Evolutionary conservation across 352 stramenopile species (phyloP), one percentile per base, ranked within the genome.

Genomic region (Globisporangium barbulae): DNA sequence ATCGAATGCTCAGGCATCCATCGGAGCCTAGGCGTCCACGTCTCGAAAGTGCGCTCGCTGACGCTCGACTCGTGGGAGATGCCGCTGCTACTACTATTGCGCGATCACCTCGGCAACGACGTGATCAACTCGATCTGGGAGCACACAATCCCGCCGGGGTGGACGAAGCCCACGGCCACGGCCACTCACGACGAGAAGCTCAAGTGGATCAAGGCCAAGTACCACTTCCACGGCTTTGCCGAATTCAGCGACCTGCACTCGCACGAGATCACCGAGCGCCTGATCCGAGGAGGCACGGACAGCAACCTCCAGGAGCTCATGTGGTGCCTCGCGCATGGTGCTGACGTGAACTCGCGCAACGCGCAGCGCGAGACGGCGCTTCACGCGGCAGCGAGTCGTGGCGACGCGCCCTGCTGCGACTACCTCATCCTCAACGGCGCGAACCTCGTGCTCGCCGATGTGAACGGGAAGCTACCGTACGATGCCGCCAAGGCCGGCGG

Each of bases 1-100:
- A 98, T 99, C 67, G 89, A 98, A 69, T 99, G 97, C 70, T 97
- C 89, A 42, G 97, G 95, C 17, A 98, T 99, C 42, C 97, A 99
- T 65, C 85, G 97, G 44, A 98, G 86, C 63, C 81, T 99, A 19
- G 97, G 97, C 52, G 94, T 98, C 3, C 97, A 99, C 78, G 91
- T 99, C 33, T 98, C 94, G 44, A 98, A 98, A 75, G 92, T 99
- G 45, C 81, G 94, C n/a, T 97, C 89, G 33, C 64, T 98, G 17
- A 77, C 80, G 4, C 74, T 98, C 25, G 91, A 98, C 67, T 94
- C 86, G 25, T 96, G 90, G 89, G 87, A 96, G 53, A 91, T 96
- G 83, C 59, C 76, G 6, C 69, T 94, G 5, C 61, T 96, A 12
- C 33, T 72, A 5, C 70, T 96, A 4, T 54, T 96, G 9, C 75